Conservation (phyloP, 1,284 basidiomycete genomes). For the Porodaedalea pini region DNA sequence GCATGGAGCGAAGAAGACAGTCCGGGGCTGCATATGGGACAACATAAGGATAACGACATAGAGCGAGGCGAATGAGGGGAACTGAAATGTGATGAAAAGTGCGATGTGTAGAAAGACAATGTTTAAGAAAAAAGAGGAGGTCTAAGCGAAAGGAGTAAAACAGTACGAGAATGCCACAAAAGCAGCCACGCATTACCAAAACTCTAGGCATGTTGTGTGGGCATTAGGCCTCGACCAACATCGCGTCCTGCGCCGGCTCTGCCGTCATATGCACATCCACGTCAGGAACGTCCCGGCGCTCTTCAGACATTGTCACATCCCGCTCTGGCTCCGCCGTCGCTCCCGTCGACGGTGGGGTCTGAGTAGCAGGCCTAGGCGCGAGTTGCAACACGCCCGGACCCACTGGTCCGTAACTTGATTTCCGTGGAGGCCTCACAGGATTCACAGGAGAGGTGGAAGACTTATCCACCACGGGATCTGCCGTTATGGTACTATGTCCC, state of each 20-base stretch:
- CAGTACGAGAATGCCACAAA: no score
- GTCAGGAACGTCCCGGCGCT: not conserved
- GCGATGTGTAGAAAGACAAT: no score
- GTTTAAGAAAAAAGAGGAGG: no score
- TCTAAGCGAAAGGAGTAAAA: no score
- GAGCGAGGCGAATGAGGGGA: not conserved
- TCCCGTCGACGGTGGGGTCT: no score
- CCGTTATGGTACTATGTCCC: not conserved
- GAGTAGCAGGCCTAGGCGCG: not conserved
- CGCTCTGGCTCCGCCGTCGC: not conserved
- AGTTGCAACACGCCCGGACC: slow-evolving; percentile 7
- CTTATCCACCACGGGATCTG: not conserved
- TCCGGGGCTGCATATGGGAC: no score
- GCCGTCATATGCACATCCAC: not conserved
- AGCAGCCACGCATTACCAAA: no score
- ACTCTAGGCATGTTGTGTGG: no score
- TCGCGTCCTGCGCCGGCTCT: not conserved
- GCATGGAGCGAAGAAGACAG: no score
- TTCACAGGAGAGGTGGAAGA: not conserved
- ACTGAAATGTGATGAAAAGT: not conserved
- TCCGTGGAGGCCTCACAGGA: not conserved
- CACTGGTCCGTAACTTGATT: not conserved
- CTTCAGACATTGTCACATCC: not conserved
- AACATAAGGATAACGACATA: not conserved
- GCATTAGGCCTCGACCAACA: not conserved